Base-by-base conservation (phyloP, 257 asterid genomes). In the Forsythia suspensa region DNA sequence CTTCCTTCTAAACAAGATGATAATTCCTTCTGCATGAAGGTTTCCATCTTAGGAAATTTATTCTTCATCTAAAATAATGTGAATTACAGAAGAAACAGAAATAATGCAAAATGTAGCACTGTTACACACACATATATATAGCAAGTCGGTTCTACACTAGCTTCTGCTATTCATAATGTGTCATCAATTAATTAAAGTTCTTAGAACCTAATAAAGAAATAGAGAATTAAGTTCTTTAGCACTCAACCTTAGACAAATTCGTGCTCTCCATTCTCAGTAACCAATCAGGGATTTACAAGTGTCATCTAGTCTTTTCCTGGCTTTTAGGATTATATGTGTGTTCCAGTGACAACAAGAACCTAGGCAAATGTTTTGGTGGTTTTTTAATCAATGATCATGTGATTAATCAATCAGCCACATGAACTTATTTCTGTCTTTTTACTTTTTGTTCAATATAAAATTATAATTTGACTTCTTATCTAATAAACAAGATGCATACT, bases 251-350 rank as follows among this genome's bases (percentile, higher is more conserved):
- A 0, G 39, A 77, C 75, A 80, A 73, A 75, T 85, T 90, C 91
- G 92, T 90, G 97, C 93, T 61, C 72, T 87, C 93, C 94, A 83
- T 86, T 85, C 78, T 71, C 72, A 46, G 79, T 76, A 78, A 73
- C 89, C 90, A 89, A 89, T 87, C 67, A 80, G 48, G 76, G 72
- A 51, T 29, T 72, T 80, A 75, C 93, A 86, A 11, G 77, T 85
- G 89, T 74, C 77, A 67, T 66, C 81, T 43, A 81, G 75, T 78
- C 84, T 74, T 88, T 59, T 73, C 89, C 86, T 81, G 84, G 61
- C 75, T 76, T 86, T 65, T 76, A 81, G 76, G 78, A 76, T 84
- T 82, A 79, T 83, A 80, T 66, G 82, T 66, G 82, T 83, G 86
- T 86, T 91, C 91, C 36, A 79, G 80, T 88, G 91, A 86, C 83